Base-by-base conservation (phyloP, 2,329 filamentous ascomycete species). In the Blastomyces emzantsi region DNA sequence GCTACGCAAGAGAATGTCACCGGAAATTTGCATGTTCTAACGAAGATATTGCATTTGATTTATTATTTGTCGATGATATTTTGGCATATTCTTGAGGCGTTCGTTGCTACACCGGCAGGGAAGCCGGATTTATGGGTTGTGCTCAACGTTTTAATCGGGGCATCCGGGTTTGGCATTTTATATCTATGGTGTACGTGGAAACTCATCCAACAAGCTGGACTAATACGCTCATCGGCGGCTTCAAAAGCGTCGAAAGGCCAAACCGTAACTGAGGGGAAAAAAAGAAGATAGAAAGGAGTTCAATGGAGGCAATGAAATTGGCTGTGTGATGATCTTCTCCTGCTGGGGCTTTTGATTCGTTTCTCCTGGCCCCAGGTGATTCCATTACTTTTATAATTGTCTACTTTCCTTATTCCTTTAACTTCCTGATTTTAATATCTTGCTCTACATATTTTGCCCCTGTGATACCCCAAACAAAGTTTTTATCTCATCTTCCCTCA, bases 111-210 rank as follows among this genome's bases (percentile, higher is more conserved):
- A 17, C 92, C 93, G 4, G 69, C 78, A 0, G 81, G 83, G 64
- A 97, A 96, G 76, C 94, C 94, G 0, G 94, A 99, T 77, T 78
- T 99, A 1, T 99, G 93, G 93, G 87, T 95, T 2, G 92, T 99
- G 2, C 83, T 87, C 15, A 99, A 99, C 71, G 92, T 94, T 9
- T 86, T 91, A 22, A 77, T 97, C 28, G 94, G 94, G 8, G 90
- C 90, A 28, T 87, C 85, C 3, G 94, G 91, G 0, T 99, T 97
- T 73, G 84, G 84, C 0, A 77, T 96, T 43, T 95, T 92, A 75
- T 97, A 97, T 74, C 72, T 94, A 8, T 99, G 94, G 94, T 97
- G 92, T 75, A 76, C 94, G 66, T 88, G 86, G 83, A 88, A 85
- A 67, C 68, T 85, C 63, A 68, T 80, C 45, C 69, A 65, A 30